Base-by-base conservation (phyloP, 176 grass and related monocot species). In the Zizania latifolia region DNA sequence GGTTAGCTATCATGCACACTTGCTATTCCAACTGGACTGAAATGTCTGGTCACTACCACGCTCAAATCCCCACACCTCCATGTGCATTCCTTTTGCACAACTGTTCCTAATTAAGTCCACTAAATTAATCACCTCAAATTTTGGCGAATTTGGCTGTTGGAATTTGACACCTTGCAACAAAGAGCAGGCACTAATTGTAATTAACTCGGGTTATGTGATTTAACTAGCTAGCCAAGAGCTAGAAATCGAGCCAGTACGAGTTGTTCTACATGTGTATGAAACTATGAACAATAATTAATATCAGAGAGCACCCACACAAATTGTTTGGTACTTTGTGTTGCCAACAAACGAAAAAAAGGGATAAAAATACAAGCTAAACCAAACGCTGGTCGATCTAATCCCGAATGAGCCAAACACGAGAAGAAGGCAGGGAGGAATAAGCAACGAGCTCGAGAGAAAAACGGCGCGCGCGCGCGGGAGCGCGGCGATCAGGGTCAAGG, bases 261-360 rank as follows among this genome's bases (percentile, higher is more conserved):
- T 21, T 58, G 28, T 70, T 17, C 22, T 28, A 61, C 53, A 62
- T 77, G 48, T 72, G 64, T 83, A 58, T 72, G n/a, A n/a, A n/a
- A n/a, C n/a, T n/a, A n/a, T n/a, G 85, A 58, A 73, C 56, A 68
- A 59, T 33, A 23, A 68, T 76, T 62, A 45, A 70, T 69, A 62
- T 43, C 61, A 48, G 12, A 53, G 44, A 46, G 36, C 33, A 79
- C 43, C 22, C 54, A 54, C 59, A 72, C 40, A 83, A 79, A 53
- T 53, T 35, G 43, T 5, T 74, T 76, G 82, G 60, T 68, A 87
- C 61, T 73, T 2, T 62, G 80, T 87, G 60, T 55, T 38, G 59
- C 37, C 9, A 45, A 53, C 48, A 22, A 53, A 19, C 48, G 16
- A 81, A 43, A n/a, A 19, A 26, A 8, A 53, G 8, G 13, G 4